Percentiles rank a stretch among this genome's conserved stretches.
Conservation (phyloP, 768 basidiomycete genomes). For the Lepiota brunneoincarnata region DNA sequence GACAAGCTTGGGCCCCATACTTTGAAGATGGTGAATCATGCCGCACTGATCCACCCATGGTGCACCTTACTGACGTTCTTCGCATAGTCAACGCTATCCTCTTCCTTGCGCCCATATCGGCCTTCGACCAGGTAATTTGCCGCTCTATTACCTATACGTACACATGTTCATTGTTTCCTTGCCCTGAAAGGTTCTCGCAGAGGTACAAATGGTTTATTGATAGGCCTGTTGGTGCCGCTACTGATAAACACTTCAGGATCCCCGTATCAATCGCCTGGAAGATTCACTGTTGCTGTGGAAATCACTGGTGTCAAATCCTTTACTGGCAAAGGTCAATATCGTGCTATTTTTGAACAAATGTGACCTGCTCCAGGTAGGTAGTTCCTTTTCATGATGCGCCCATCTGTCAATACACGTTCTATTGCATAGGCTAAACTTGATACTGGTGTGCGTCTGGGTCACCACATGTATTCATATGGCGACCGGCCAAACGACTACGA, state of each 20-base stretch:
- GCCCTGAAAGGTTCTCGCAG: conserved; percentile 50
- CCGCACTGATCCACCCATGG: not conserved
- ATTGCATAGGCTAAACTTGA: conserved; percentile 63
- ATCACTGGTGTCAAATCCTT: conserved; percentile 65
- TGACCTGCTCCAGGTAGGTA: conserved; percentile 65
- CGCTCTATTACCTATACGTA: not conserved
- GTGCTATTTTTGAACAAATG: conserved; percentile 83
- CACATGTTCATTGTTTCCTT: conserved; percentile 3
- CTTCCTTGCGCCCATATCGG: conserved; percentile 85
- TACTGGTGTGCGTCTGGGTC: conserved; percentile 67
- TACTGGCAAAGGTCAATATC: conserved; percentile 72
- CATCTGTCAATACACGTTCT: conserved; percentile 2
- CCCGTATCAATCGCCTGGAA: conserved; percentile 71
- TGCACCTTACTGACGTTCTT: conserved; percentile 1
- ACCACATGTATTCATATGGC: conserved; percentile 69
- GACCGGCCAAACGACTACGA: conserved; percentile 80
- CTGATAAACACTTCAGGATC: conserved; percentile 48
- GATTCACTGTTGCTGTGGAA: conserved; percentile 80
- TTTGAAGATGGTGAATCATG: conserved; percentile 71
- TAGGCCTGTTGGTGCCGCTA: conserved; percentile 7
- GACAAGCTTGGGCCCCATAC: conserved; percentile 87
- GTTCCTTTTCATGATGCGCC: conserved; percentile 5
- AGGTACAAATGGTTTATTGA: conserved; percentile 41
- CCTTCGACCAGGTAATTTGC: conserved; percentile 65
- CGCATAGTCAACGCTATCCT: conserved; percentile 79